A percentile compares a stretch with the other conserved stretches of the same genome.
These are phyloP conservation scores for Cordyceps javanica DNA, from an alignment of 2,329 filamentous ascomycete species.

Conservation along the genomic window DNA sequence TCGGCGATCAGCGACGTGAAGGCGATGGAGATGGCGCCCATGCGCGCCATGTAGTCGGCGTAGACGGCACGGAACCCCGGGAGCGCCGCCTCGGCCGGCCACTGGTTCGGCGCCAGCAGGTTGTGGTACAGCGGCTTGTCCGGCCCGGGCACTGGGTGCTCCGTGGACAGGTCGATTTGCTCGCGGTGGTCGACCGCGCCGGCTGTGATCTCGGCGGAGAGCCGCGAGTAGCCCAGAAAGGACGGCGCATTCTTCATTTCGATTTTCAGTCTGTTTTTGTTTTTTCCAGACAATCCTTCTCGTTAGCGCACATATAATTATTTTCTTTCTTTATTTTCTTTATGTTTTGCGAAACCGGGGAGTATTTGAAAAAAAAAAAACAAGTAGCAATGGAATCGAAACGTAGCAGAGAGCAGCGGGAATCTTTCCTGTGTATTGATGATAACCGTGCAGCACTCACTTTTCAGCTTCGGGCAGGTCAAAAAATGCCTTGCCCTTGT, in stretches of 20 bases:
- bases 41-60: slow-evolving; percentile 68
- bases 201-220: slow-evolving; percentile 66
- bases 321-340: too few species aligned
- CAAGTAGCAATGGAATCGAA: too few species aligned
- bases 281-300: too few species aligned
- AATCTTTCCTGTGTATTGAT: too few species aligned
- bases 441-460: slow-evolving; percentile 28
- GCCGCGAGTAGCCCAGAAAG: slow-evolving; percentile 63
- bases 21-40: slow-evolving; percentile 64
- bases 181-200: slow-evolving; percentile 73
- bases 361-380: too few species aligned
- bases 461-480: slow-evolving; percentile 72
- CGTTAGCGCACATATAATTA: too few species aligned
- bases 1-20: slow-evolving; percentile 81
- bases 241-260: slow-evolving; percentile 70
- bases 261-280: slow-evolving; percentile 46
- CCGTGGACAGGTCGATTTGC: slow-evolving; percentile 80
- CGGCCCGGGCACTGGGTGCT: slow-evolving; percentile 59
- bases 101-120: slow-evolving; percentile 72
- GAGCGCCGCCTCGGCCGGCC: slow-evolving; percentile 59
- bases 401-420: too few species aligned
- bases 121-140: slow-evolving; percentile 66
- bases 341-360: too few species aligned
- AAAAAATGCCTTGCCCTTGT: slow-evolving; percentile 68
- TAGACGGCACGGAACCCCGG: slow-evolving; percentile 64